Base-by-base conservation (phyloP, 1,284 basidiomycete genomes). In the Grifola frondosa region DNA sequence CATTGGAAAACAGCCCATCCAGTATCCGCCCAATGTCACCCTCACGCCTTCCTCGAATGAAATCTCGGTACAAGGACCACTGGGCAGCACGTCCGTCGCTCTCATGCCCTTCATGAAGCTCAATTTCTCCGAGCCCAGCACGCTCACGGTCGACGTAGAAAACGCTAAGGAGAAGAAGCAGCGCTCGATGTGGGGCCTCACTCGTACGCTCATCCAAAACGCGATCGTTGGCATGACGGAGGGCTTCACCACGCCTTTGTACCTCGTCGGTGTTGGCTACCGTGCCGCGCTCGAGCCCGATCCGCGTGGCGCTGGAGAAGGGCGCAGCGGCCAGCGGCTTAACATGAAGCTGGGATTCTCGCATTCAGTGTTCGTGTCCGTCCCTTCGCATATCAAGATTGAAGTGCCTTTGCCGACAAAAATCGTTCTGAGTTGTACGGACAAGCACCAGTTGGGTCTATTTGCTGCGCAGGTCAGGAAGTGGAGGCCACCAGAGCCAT, bases 231-330 rank as follows among this genome's bases (percentile, higher is more conserved):
- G 97, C 37, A 94, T 98, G 69, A 86, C 89, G 1, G 78, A 86
- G 49, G 95, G 95, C 2, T 98, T 93, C 69, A 78, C 75, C 0
- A 75, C 91, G 7, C 83, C 89, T 11, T 66, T 99, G 16, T 85
- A 86, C 53, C 79, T 99, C 45, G 96, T 98, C 46, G 97, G 96
- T 26, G 95, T 99, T 30, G 96, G 96, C 2, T 99, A 94, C 69
- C 78, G 96, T 61, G 95, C 86, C 3, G 79, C 81, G 2, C 67
- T 99, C 42, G 96, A 99, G 69, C 75, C 80, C 2, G 91, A 95
- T 57, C 91, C 92, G n/a, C 66, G 80, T 29, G 80, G 78, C 17
- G 74, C 71, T 40, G 55, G 68, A 19, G 74, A 78, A 41, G 81
- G 79, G 16, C 74, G 76, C 38, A 79, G 69, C 38, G 78, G 82